Percentiles rank a stretch among this genome's conserved stretches.
These are phyloP conservation scores for Psidium friedrichsthalianum DNA, from an alignment of 345 rosid species.

Conservation along the genomic window DNA sequence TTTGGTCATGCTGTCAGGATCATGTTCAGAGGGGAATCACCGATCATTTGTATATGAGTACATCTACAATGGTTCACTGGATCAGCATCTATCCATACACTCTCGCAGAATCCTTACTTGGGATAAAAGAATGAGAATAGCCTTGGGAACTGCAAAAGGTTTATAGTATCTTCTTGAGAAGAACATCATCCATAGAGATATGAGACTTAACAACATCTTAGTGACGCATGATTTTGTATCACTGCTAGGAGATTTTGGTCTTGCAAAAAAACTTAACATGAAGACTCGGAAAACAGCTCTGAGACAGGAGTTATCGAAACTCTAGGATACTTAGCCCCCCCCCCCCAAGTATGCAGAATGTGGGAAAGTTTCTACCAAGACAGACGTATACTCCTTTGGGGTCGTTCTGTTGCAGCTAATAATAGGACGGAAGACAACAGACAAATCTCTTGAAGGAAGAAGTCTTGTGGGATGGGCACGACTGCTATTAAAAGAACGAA, in stretches of 20 bases:
- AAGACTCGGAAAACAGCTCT: conserved; percentile 29
- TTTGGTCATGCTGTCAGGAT: conserved; percentile 47
- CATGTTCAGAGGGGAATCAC: conserved; percentile 45
- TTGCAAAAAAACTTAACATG: conserved; percentile 38
- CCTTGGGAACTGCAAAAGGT: conserved; percentile 46
- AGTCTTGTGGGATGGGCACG: conserved; percentile 79
- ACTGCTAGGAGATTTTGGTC: conserved; percentile 64
- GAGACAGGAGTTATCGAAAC: conserved; percentile 54
- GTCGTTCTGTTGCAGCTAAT: conserved; percentile 55
- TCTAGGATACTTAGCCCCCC: conserved; percentile 49
- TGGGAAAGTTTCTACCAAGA: conserved; percentile 52
- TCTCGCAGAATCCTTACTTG: conserved; percentile 29
- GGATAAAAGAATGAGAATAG: conserved; percentile 54
- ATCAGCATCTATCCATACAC: conserved; percentile 51
- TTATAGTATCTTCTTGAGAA: conserved; percentile 44
- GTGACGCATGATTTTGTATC: conserved; percentile 47
- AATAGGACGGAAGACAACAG: conserved; percentile 50
- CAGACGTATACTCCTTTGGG: conserved; percentile 61
- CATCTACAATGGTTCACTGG: conserved; percentile 50
- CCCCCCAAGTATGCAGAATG: conserved; percentile 61
- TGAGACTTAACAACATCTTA: conserved; percentile 61
- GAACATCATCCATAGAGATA: conserved; percentile 50
- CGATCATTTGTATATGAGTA: conserved; percentile 54
- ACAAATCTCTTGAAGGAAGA: conserved; percentile 41
- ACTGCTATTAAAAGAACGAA: conserved; percentile 43